Base-by-base conservation (phyloP, 2,329 filamentous ascomycete species). In the Truncatella angustata region DNA sequence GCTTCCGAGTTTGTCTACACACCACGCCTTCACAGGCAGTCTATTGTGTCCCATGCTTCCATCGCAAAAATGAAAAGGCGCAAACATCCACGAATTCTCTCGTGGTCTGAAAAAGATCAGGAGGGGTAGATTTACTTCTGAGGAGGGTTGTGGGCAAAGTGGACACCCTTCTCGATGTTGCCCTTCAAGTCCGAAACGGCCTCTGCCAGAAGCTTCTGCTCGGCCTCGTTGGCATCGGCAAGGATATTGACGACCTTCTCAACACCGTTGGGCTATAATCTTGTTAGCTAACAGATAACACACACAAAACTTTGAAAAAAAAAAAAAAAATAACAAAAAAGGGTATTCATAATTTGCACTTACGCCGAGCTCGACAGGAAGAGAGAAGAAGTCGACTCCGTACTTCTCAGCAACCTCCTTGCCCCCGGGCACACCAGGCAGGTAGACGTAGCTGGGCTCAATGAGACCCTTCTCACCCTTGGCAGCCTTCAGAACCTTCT, bases 361-460 rank as follows among this genome's bases (percentile, higher is more conserved):
- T 88, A 95, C 91, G 68, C 94, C 94, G 62, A 99, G 91, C 77
- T 96, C 90, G 62, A 97, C 84, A 56, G 92, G 93, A 51, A 95
- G 91, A 54, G 94, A 96, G 84, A 99, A 99, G 81, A 90, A 99
- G 52, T 99, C 92, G 58, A 82, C 74, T 62, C 91, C 92, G 56
- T 87, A 91, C 67, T 86, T 84, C 81, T 96, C 91, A 57, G 81
- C 82, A 63, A 99, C 87, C 60, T 84, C 90, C 50, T 93, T 88
- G 67, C 94, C 94, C 56, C 93, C 94, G 50, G 88, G 76, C 46
- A 99, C 83, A 73, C 93, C 93, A 46, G 90, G 87, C 32, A 97
- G 88, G 80, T 97, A 97, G 76, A 99, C 87, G 74, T 88, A 99
- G 72, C 91, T 94, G 64, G 93, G 91, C 81, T 97, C 93, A 57